Base-by-base conservation (phyloP, 208 protist genomes). In the Endotrypanum monterogeii region DNA sequence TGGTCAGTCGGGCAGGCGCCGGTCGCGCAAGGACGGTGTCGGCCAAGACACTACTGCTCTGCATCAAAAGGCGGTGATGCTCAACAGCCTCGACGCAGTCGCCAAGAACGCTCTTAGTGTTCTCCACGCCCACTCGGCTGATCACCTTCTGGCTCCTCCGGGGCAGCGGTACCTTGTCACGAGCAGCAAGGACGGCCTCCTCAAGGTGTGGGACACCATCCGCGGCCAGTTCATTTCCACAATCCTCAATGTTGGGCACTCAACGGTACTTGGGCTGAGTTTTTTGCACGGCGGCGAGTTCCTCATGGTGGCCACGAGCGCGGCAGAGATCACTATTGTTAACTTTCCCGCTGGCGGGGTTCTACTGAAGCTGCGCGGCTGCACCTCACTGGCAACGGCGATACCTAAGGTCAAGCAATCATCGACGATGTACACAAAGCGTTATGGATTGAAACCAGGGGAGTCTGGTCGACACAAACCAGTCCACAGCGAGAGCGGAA, bases 281-380 rank as follows among this genome's bases (percentile, higher is more conserved):
- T 83, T 94, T 50, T 54, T 96, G 23, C 87, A 87, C 39, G 81
- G 90, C 32, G 89, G 91, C 23, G 83, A 90, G 70, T 92, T 89
- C 66, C 83, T 96, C 54, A 57, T 96, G 46, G 86, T 96, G 46
- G 88, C 87, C 4, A 94, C 89, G 37, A 91, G 78, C 74, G 87
- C 94, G 63, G 85, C 83, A 16, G 89, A 96, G 84, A 78, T 96
- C 58, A 96, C 92, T n/a, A 69, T 96, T 18, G 56, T 94, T 52
- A 90, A 94, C 65, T 88, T 94, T 46, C 83, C 90, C 8, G 69
- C 74, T 3, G 83, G 85, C 14, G 78, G 83, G 20, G 83, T 94
- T 20, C 67, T 94, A 25, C 83, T 93, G 72, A 96, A 96, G 78
- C 85, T 88, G 75, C 81, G 88, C 35, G 92, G 92, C 67, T 96